Evolutionary conservation across 495 filamentous ascomycete genomes (phyloP).

Genomic region (Chlorociboria aeruginascens): DNA sequence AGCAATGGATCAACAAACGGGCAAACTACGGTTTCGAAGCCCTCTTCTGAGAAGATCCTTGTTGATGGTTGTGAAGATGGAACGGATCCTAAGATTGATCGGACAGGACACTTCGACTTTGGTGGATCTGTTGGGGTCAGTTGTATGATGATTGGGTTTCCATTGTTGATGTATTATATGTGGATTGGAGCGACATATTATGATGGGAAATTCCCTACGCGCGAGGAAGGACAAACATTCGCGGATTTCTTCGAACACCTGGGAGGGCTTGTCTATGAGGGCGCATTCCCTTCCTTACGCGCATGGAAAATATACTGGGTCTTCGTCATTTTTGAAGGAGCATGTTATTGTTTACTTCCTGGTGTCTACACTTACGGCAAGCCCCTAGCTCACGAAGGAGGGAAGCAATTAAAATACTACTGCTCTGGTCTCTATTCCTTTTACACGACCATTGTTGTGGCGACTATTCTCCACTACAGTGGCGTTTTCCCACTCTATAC

Average conservation of each 20-base stretch:
- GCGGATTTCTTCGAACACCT: conserved; percentile 57
- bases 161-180: conserved; percentile 95
- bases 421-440: conserved; percentile 83
- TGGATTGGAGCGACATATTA: conserved; percentile 94
- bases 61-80: conserved; percentile 57
- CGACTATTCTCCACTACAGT: conserved; percentile 57
- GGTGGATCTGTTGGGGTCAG: conserved; percentile 67
- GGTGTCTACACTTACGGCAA: conserved; percentile 78
- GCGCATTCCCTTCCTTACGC: conserved; percentile 65
- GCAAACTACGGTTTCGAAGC: background rate
- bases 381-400: conserved; percentile 67
- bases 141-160: conserved; percentile 86
- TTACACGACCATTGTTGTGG: conserved; percentile 69
- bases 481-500: conserved; percentile 86
- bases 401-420: conserved; percentile 81
- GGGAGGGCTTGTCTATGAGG: conserved; percentile 56
- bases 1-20: conserved; percentile 26
- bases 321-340: conserved; percentile 74
- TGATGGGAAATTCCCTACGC: conserved; percentile 65
- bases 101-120: conserved; percentile 77
- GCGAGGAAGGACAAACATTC: conserved; percentile 49
- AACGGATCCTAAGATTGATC: conserved; percentile 66
- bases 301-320: conserved; percentile 91
- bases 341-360: conserved; percentile 71
- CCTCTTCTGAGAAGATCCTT: conserved; percentile 24